Conservation (phyloP, 345 rosid species). For the Fremontodendron californicum region DNA sequence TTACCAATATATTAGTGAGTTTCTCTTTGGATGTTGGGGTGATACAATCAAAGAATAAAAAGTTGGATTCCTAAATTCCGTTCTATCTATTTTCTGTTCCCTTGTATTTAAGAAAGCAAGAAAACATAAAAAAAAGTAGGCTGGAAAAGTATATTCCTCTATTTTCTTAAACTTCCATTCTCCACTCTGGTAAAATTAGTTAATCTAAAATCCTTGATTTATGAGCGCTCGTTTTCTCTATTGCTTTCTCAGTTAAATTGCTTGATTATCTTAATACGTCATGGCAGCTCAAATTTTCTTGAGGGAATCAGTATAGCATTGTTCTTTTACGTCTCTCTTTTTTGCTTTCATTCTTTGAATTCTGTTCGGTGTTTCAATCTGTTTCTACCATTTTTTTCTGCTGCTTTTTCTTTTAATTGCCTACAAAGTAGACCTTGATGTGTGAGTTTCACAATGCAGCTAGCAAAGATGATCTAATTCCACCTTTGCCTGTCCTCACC, state of each 20-base stretch:
- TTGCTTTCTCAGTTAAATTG: background rate
- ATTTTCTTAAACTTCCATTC: background rate
- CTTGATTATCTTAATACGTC: background rate
- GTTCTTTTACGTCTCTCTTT: background rate
- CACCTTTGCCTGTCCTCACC: conserved; percentile 93
- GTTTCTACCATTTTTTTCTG: background rate
- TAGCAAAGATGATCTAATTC: conserved; percentile 84
- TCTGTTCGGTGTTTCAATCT: background rate
- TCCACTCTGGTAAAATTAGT: background rate
- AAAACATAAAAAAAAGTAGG: background rate
- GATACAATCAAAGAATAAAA: background rate
- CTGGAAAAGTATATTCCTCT: background rate
- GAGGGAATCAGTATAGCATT: background rate
- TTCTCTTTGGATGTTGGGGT: background rate
- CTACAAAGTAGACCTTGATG: conserved; percentile 9
- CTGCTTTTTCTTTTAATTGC: conserved; percentile 10
- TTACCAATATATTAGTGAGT: background rate
- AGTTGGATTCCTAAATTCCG: background rate
- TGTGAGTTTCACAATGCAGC: conserved; percentile 45
- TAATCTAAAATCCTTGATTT: background rate
- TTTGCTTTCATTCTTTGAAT: background rate
- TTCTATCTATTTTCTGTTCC: background rate
- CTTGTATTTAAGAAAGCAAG: background rate
- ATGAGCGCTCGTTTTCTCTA: background rate
- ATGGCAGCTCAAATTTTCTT: background rate